Base-by-base conservation (phyloP, 345 rosid species). In the Eucalyptus regnans region DNA sequence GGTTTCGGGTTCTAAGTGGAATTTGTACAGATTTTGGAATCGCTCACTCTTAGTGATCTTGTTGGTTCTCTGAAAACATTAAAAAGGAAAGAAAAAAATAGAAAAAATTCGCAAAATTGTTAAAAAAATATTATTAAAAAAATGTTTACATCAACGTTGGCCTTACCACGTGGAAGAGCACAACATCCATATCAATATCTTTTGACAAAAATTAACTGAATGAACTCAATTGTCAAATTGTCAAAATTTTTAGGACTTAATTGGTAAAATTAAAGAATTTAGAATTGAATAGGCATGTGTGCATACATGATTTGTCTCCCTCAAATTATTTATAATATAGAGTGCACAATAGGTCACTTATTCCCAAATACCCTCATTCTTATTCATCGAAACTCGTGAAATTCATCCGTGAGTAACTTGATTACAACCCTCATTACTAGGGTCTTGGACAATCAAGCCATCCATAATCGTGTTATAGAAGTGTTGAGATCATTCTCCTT, bases 41-140 rank as follows among this genome's bases (percentile, higher is more conserved):
- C 10, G 4, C 58, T 52, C 2, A 20, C 1, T 52, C 25, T 5
- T 8, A 52, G 58, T 0, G 25, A 52, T 52, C 25, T 52, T 52
- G 58, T 0, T 20, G 0, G 0, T 25, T 52, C 10, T 52, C 1
- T 7, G 0, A 20, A 52, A 52, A 18, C 58, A 52, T 52, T 7
- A 52, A 52, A 52, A 20, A 20, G 25, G 58, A 52, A 52, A 52
- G 58, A 52, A 52, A 52, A 52, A 52, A 52, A 52, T 20, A 20
- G 10, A 20, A 52, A 52, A 52, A 1, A 52, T 20, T 52, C 2
- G 0, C 25, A 52, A 52, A 52, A 52, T 52, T 18, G 4, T 52
- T 18, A 33, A 18, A 52, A n/a, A 52, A 18, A 3, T 18, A 52
- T 18, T 52, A 52, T 52, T 52, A 52, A 52, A 52, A 52, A 52